phyloP scores from a whole-genome alignment of 1,284 basidiomycete genomes.

The Rhodotorula sp. region DNA sequence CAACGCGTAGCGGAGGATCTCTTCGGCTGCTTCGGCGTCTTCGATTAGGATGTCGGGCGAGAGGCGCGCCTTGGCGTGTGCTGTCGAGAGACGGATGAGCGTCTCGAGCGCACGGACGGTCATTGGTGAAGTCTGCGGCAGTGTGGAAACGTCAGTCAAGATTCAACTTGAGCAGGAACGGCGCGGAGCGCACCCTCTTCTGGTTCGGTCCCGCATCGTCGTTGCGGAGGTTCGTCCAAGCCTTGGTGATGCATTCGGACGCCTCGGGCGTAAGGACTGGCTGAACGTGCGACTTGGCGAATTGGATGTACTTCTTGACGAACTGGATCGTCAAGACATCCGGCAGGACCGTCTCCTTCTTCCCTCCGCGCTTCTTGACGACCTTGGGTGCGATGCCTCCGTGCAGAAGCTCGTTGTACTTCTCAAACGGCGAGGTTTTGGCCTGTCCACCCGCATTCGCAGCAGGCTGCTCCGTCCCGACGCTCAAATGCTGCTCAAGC shows the following conservation, averaged over 20 bases:
- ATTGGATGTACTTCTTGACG: slow-evolving; percentile 98
- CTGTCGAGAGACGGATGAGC: slow-evolving; percentile 94
- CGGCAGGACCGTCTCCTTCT: slow-evolving; percentile 57
- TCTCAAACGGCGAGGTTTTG: slow-evolving; percentile 79
- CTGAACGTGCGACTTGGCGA: slow-evolving; percentile 82
- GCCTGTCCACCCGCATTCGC: slow-evolving; percentile 53
- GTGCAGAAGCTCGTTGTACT: slow-evolving; percentile 93
- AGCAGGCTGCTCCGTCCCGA: slow-evolving; percentile 64
- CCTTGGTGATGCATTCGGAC: slow-evolving; percentile 88
- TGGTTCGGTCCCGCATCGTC: slow-evolving; percentile 86
- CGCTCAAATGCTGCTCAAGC: slow-evolving; percentile 77
- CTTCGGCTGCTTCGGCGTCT: slow-evolving; percentile 88
- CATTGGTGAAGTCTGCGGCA: slow-evolving; percentile 79
- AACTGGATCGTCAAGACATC: slow-evolving; percentile 92
- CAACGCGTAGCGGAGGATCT: slow-evolving; percentile 92
- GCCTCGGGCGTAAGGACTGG: slow-evolving; percentile 89
- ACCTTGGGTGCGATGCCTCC: slow-evolving; percentile 66
- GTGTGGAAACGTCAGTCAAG: background rate
- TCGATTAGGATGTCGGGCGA: slow-evolving; percentile 77
- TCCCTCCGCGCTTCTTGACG: slow-evolving; percentile 48
- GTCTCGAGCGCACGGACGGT: slow-evolving; percentile 99
- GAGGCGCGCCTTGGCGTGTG: slow-evolving; percentile 93
- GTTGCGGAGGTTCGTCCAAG: slow-evolving; percentile 88
- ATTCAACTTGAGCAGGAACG: background rate
- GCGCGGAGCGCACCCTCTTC: slow-evolving; percentile 64